Percentiles rank a stretch among this genome's conserved stretches.
Evolutionary conservation across 2,329 filamentous ascomycete genomes (phyloP).

Genomic region (Gliomastix tumulicola): DNA sequence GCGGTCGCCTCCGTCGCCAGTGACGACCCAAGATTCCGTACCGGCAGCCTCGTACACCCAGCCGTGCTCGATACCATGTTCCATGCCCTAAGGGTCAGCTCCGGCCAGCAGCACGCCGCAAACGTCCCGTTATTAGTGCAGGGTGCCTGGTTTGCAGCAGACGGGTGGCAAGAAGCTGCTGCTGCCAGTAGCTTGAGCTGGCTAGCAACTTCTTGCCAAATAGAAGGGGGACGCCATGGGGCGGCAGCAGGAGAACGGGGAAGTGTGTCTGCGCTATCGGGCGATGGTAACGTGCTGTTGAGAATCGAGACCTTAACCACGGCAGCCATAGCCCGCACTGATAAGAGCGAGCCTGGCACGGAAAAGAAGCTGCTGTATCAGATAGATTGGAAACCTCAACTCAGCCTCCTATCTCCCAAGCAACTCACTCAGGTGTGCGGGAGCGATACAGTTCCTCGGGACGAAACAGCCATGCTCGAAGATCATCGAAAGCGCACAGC

Average conservation of each 20-base stretch:
- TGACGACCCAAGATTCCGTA: background rate
- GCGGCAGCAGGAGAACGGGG: constrained; percentile 14
- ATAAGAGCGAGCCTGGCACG: background rate
- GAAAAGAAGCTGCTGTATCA: constrained; percentile 2
- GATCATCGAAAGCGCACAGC: constrained; percentile 1
- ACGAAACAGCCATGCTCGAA: background rate
- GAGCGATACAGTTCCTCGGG: constrained; percentile 9
- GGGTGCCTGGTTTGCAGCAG: constrained; percentile 22
- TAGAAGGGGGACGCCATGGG: constrained; percentile 4
- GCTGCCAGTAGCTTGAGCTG: constrained; percentile 8
- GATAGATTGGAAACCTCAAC: constrained; percentile 3
- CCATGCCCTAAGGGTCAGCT: constrained; percentile 17
- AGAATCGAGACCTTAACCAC: constrained; percentile 15
- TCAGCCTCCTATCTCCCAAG: constrained; percentile 1
- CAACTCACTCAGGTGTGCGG: constrained; percentile 9
- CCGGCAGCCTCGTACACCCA: constrained; percentile 21
- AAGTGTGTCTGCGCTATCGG: constrained; percentile 17
- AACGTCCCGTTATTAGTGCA: constrained; percentile 19
- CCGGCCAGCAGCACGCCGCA: constrained; percentile 6
- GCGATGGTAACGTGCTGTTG: constrained; percentile 19
- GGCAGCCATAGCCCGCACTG: constrained; percentile 17
- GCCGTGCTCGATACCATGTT: constrained; percentile 26
- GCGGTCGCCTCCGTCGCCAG: background rate
- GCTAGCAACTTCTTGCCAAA: constrained; percentile 8
- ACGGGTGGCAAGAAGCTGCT: background rate